These are phyloP conservation scores for Diversispora epigaea DNA, from an alignment of 192 early-diverging fungal species.

Conservation along the genomic window DNA sequence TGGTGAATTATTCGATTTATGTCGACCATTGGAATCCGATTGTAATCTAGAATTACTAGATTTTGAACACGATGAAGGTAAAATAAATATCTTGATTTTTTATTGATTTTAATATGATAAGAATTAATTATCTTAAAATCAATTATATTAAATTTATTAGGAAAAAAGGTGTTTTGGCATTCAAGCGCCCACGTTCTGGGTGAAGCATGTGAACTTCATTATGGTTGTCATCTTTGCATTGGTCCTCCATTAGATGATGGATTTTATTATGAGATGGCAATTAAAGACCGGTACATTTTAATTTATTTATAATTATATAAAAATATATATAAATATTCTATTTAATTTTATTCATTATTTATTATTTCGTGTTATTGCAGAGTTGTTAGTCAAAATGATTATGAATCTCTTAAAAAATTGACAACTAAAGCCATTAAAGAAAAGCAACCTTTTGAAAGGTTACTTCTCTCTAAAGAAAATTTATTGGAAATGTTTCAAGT, in stretches of 20 bases:
- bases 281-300: slow-evolving; percentile 56
- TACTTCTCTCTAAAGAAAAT: slow-evolving; percentile 83
- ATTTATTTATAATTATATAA: not conserved
- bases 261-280: slow-evolving; percentile 95
- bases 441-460: slow-evolving; percentile 92
- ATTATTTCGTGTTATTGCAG: slow-evolving; percentile 39
- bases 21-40: slow-evolving; percentile 79
- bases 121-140: not conserved
- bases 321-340: no score
- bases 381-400: slow-evolving; percentile 80
- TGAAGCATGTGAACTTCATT: slow-evolving; percentile 96
- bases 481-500: slow-evolving; percentile 94
- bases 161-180: slow-evolving; percentile 95
- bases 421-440: slow-evolving; percentile 88
- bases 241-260: slow-evolving; percentile 94
- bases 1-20: slow-evolving; percentile 85
- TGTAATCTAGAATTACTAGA: slow-evolving; percentile 86
- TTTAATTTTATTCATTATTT: not conserved
- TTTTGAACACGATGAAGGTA: slow-evolving; percentile 89
- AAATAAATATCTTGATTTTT: not conserved
- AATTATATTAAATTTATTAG: slow-evolving; percentile 9
- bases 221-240: slow-evolving; percentile 96
- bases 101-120: not conserved
- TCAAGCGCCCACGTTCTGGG: slow-evolving; percentile 96
- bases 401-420: slow-evolving; percentile 80